These are phyloP conservation scores for Thelonectria discophora DNA, from an alignment of 2,329 filamentous ascomycete species.

Conservation along the genomic window DNA sequence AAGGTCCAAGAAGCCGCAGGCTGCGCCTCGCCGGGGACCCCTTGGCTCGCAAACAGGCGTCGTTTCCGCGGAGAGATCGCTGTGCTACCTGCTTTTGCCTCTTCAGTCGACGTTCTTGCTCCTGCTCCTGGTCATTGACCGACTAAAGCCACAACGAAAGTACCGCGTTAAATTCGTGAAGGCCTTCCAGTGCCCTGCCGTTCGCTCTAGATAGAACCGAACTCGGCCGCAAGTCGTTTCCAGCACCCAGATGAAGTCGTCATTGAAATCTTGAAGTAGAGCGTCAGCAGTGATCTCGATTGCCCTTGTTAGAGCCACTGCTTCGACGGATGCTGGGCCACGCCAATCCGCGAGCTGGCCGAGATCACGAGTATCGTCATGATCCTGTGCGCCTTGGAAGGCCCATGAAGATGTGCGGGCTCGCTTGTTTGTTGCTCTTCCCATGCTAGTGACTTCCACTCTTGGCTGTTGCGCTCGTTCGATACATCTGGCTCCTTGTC, in stretches of 20 bases:
- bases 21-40: conserved; percentile 10
- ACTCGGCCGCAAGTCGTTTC: conserved; percentile 9
- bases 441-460: too few species aligned
- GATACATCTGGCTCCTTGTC: too few species aligned
- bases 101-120: not conserved
- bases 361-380: conserved; percentile 33
- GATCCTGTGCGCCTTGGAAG: conserved; percentile 14
- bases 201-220: too few species aligned
- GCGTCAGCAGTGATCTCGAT: conserved; percentile 38
- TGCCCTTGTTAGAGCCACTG: conserved; percentile 25
- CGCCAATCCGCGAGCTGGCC: conserved; percentile 34
- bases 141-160: conserved; percentile 45
- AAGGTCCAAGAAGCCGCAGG: conserved; percentile 27
- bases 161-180: conserved; percentile 40
- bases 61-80: conserved; percentile 1
- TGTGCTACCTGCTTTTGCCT: too few species aligned
- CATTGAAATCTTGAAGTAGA: conserved; percentile 21
- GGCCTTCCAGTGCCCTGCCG: conserved; percentile 26
- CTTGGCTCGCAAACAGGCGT: conserved; percentile 32
- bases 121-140: conserved; percentile 4
- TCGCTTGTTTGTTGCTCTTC: not conserved
- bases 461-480: not conserved
- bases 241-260: not conserved
- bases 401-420: too few species aligned
- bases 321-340: conserved; percentile 29